A percentile compares a stretch with the other conserved stretches of the same genome.
Conservation (phyloP, 176 grass and related monocot genomes). For the Themeda triandra region DNA sequence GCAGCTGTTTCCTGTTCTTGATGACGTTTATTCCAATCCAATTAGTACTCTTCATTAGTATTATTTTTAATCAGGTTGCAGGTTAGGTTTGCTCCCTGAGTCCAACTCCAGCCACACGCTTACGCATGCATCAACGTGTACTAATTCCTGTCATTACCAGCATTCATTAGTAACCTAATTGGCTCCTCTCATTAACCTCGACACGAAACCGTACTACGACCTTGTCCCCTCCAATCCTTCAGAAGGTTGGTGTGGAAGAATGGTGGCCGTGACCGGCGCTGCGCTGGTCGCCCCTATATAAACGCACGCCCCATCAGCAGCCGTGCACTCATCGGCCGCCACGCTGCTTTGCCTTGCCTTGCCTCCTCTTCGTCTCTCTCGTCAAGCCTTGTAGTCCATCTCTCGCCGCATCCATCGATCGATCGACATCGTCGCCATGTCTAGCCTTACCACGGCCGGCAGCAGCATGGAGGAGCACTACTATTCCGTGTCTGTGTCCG, state of each 20-base stretch:
- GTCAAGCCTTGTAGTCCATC: background rate
- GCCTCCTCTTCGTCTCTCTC: background rate
- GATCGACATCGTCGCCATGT: constrained; percentile 33
- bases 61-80: too few relatives aligned
- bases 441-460: constrained; percentile 30
- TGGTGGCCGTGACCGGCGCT: background rate
- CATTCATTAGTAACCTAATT: background rate
- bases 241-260: background rate
- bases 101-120: background rate
- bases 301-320: background rate
- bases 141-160: background rate
- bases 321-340: background rate
- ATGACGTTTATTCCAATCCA: background rate
- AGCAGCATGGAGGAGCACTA: constrained; percentile 19
- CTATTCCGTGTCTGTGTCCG: background rate
- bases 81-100: too few relatives aligned
- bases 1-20: background rate
- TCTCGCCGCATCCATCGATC: background rate
- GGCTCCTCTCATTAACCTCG: background rate
- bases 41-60: too few relatives aligned
- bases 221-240: background rate
- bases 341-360: background rate
- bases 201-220: background rate
- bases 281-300: background rate
- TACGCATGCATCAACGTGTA: background rate